These are phyloP conservation scores for Erigeron canadensis DNA, from an alignment of 129 eudicot species.

Conservation along the genomic window DNA sequence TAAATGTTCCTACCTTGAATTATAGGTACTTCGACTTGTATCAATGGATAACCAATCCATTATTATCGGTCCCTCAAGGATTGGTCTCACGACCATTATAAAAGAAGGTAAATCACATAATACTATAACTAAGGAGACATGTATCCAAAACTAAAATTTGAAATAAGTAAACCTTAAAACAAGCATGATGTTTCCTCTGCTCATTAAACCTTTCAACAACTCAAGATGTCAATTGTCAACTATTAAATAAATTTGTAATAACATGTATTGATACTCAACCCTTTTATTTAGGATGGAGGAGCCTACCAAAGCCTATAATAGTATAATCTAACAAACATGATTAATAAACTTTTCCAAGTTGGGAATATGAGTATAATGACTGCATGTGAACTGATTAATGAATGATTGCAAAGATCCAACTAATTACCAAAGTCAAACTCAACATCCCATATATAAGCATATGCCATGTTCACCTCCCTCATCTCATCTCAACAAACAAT, in stretches of 20 bases:
- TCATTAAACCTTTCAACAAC: background rate
- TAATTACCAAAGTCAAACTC: conserved; percentile 24
- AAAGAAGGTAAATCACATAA: no score
- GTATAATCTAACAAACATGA: background rate
- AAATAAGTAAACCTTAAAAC: no score
- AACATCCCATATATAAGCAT: background rate
- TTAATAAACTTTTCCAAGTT: conserved; percentile 28
- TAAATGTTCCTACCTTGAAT: background rate
- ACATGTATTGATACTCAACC: background rate
- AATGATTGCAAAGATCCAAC: background rate
- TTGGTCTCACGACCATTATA: no score
- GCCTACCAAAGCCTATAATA: no score
- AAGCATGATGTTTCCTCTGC: background rate
- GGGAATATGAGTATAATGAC: conserved; percentile 9
- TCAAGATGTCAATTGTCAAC: background rate
- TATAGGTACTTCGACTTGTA: background rate
- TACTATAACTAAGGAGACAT: no score
- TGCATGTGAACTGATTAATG: conserved; percentile 18
- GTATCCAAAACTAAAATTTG: no score
- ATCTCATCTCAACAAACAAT: background rate
- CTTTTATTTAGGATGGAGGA: background rate
- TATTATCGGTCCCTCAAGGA: no score
- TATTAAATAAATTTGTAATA: background rate
- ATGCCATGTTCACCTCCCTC: no score
- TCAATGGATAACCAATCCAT: no score